Percentiles rank a stretch among this genome's conserved stretches.
Evolutionary conservation across 768 basidiomycete species (phyloP).

Genomic region (Xerocomellus chrysenteron): DNA sequence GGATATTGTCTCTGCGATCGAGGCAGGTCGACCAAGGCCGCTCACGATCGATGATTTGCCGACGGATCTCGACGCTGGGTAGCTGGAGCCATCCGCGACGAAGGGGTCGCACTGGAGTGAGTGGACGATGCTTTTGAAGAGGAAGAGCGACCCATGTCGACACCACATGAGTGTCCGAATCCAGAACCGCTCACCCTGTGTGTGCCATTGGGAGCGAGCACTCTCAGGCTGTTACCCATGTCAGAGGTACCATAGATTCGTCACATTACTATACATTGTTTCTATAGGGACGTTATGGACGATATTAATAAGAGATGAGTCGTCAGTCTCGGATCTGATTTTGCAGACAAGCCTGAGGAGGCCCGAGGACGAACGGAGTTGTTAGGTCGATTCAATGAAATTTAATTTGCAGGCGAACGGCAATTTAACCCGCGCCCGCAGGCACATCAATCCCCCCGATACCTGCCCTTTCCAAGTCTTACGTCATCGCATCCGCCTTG

Average conservation of each 20-base stretch:
- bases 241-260: background rate
- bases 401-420: background rate
- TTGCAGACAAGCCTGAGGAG: too few relatives aligned
- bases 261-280: too few relatives aligned
- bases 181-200: constrained; percentile 55
- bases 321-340: too few relatives aligned
- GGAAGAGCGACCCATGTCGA: constrained; percentile 34
- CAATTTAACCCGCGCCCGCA: background rate
- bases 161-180: constrained; percentile 54
- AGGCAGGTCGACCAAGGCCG: constrained; percentile 22
- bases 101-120: background rate
- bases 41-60: constrained; percentile 14
- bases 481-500: background rate
- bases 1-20: constrained; percentile 51
- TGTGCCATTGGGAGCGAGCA: constrained; percentile 43
- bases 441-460: too few relatives aligned
- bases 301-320: too few relatives aligned
- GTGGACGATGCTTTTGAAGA: constrained; percentile 19
- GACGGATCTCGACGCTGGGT: background rate
- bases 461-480: background rate
- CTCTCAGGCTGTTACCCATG: constrained; percentile 35
- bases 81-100: background rate
- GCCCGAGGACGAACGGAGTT: background rate
- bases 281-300: too few relatives aligned
- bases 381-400: background rate